Conservation (phyloP, 2,329 filamentous ascomycete genomes). For the Ceratocystiopsis sp. region DNA sequence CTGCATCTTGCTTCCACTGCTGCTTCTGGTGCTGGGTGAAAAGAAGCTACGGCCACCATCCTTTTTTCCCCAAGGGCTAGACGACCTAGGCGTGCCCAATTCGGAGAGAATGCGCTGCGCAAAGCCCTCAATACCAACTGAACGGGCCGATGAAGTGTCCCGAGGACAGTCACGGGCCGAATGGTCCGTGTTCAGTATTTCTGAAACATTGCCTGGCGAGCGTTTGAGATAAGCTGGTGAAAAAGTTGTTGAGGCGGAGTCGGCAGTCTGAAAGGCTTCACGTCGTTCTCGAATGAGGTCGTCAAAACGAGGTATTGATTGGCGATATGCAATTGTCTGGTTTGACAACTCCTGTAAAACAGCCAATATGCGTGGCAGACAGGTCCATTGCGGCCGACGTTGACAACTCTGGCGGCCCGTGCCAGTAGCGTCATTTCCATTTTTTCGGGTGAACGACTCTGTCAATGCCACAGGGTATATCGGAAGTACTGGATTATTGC, state of each 20-base stretch:
- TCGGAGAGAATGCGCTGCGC: slow-evolving; percentile 47
- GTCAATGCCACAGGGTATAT: too few relatives aligned
- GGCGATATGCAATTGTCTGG: slow-evolving; percentile 44
- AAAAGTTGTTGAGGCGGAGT: slow-evolving; percentile 13
- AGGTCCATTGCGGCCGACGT: slow-evolving; percentile 32
- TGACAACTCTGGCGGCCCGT: too few relatives aligned
- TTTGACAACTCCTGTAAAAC: slow-evolving; percentile 43
- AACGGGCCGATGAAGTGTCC: slow-evolving; percentile 20
- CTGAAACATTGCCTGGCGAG: too few relatives aligned
- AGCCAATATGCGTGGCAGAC: slow-evolving; percentile 35
- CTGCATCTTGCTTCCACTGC: not conserved
- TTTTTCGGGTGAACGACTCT: too few relatives aligned
- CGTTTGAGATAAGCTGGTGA: not conserved
- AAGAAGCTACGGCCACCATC: slow-evolving; percentile 16
- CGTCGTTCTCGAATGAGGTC: slow-evolving; percentile 50
- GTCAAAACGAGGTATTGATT: slow-evolving; percentile 53
- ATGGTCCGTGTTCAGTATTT: too few relatives aligned
- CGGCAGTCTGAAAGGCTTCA: slow-evolving; percentile 45
- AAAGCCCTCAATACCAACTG: slow-evolving; percentile 40
- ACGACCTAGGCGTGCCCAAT: slow-evolving; percentile 33
- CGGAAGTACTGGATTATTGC: too few relatives aligned
- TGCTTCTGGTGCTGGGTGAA: not conserved
- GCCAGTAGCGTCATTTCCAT: too few relatives aligned
- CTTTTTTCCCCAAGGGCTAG: slow-evolving; percentile 32
- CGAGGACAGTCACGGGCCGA: too few relatives aligned